Conservation (phyloP, 169 alveolate genomes). For the Plasmodium berghei region DNA sequence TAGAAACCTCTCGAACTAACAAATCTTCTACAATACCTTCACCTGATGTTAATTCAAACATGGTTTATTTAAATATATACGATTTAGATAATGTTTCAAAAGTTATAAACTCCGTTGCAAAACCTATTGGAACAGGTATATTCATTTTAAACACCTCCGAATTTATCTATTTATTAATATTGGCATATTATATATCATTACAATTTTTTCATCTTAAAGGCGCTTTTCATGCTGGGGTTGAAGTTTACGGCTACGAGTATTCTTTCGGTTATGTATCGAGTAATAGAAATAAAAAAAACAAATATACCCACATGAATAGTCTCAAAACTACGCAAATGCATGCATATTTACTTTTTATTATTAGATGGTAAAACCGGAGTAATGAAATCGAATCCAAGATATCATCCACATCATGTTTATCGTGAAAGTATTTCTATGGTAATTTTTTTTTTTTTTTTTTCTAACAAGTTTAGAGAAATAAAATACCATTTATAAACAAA, state of each 20-base stretch:
- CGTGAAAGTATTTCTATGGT: slow-evolving; percentile 71
- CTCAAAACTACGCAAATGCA: too few relatives aligned
- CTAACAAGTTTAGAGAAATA: too few relatives aligned
- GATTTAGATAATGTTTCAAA: slow-evolving; percentile 82
- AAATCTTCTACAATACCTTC: neutral
- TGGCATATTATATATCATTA: neutral
- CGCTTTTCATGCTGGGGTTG: slow-evolving; percentile 88
- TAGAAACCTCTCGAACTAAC: neutral
- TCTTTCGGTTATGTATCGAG: slow-evolving; percentile 80
- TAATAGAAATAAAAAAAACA: neutral
- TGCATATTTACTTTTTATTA: neutral
- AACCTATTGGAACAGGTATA: slow-evolving; percentile 82
- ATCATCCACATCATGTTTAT: slow-evolving; percentile 49
- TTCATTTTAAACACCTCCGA: neutral
- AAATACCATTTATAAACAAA: neutral
- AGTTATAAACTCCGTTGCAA: slow-evolving; percentile 81
- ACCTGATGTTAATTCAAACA: slow-evolving; percentile 39
- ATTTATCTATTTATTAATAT: too few relatives aligned
- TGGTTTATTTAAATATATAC: slow-evolving; percentile 82
- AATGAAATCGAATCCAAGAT: slow-evolving; percentile 39
- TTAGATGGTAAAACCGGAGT: slow-evolving; percentile 70
- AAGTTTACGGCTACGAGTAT: slow-evolving; percentile 83
- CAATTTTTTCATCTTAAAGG: slow-evolving; percentile 3
- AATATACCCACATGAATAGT: neutral
- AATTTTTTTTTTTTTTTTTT: neutral